These are phyloP conservation scores for Populus tomentosa DNA, from an alignment of 441 rosid genomes.

Conservation along the genomic window DNA sequence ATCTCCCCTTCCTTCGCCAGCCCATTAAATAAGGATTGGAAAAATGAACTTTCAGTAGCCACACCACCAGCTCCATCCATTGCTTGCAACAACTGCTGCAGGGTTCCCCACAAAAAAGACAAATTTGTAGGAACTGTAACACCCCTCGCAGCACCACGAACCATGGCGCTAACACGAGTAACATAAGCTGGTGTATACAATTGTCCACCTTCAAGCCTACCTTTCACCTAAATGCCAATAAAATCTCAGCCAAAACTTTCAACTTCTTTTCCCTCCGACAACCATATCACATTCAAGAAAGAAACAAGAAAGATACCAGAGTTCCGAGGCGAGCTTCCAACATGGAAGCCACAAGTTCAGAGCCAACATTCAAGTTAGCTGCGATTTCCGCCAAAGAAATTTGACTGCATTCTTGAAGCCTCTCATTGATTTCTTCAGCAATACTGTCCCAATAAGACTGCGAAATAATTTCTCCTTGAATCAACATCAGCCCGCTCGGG, in stretches of 20 bases:
- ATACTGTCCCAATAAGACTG: slow-evolving; percentile 81
- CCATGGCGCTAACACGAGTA: slow-evolving; percentile 90
- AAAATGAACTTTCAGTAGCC: slow-evolving; percentile 75
- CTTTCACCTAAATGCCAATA: slow-evolving; percentile 60
- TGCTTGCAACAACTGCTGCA: slow-evolving; percentile 83
- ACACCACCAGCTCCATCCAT: slow-evolving; percentile 93
- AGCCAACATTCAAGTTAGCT: slow-evolving; percentile 82
- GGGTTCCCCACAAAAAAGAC: slow-evolving; percentile 64
- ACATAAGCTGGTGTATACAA: slow-evolving; percentile 94
- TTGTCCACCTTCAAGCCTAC: slow-evolving; percentile 98
- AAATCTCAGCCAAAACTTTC: not conserved
- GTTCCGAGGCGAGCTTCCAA: slow-evolving; percentile 93
- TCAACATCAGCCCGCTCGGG: slow-evolving; percentile 46
- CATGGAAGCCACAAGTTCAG: slow-evolving; percentile 72
- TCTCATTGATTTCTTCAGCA: slow-evolving; percentile 92
- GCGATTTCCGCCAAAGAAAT: slow-evolving; percentile 87
- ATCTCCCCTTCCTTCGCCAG: slow-evolving; percentile 75
- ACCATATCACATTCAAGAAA: not conserved
- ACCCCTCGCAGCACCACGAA: slow-evolving; percentile 91
- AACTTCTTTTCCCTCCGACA: not conserved
- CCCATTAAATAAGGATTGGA: slow-evolving; percentile 81
- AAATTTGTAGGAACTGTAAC: slow-evolving; percentile 81
- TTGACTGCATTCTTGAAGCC: slow-evolving; percentile 96
- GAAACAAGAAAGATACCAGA: slow-evolving; percentile 39
- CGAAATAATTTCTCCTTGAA: slow-evolving; percentile 92